Conservation (phyloP, 371 early-diverging fungal genomes). For the Lichtheimia hyalospora region DNA sequence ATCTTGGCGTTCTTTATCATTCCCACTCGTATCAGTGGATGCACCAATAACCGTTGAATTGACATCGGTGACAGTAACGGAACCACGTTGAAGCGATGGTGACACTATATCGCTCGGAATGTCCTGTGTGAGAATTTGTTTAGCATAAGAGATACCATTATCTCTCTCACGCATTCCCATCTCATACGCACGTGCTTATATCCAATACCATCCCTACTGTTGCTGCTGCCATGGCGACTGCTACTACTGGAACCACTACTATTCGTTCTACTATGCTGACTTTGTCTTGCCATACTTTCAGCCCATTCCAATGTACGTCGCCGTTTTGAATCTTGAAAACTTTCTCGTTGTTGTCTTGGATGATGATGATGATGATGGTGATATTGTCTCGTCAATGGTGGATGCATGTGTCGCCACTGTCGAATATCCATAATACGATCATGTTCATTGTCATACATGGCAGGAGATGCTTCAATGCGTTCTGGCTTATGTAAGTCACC, state of each 20-base stretch:
- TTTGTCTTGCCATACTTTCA: slow-evolving; percentile 10
- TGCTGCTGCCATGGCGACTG: neutral
- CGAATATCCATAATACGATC: neutral
- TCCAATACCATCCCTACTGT: neutral
- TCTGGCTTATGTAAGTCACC: slow-evolving; percentile 21
- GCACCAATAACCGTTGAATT: no score
- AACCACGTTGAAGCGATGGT: no score
- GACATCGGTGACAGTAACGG: no score
- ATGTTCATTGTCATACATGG: neutral
- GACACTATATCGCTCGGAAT: neutral
- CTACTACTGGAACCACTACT: neutral
- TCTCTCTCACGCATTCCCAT: no score
- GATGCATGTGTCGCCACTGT: slow-evolving; percentile 12
- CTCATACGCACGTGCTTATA: no score
- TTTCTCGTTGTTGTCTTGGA: no score
- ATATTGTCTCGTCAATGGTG: neutral
- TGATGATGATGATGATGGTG: slow-evolving; percentile 7
- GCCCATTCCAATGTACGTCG: slow-evolving; percentile 16
- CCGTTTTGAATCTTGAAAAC: slow-evolving; percentile 13
- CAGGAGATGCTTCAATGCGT: neutral
- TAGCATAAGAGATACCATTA: no score
- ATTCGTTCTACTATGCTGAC: neutral
- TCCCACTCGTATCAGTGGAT: no score
- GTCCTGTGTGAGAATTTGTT: neutral
- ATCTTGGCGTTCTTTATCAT: slow-evolving; percentile 13